A percentile compares a stretch with the other conserved stretches of the same genome.
phyloP scores from a whole-genome alignment of 208 protist species.

The Trypanosoma rangeli region DNA sequence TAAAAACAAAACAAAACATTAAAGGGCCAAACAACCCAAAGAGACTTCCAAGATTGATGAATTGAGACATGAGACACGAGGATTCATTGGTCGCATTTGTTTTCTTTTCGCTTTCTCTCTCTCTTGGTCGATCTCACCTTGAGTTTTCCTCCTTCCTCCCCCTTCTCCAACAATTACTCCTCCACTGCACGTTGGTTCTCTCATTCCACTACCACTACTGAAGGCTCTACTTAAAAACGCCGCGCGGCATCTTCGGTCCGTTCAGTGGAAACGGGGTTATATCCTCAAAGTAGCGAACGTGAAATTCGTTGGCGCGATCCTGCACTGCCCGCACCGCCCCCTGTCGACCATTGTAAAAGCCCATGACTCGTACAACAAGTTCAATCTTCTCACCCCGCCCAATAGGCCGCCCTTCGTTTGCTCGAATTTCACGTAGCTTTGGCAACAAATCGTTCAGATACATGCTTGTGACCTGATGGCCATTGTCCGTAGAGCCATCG shows the following conservation, averaged over 20 bases:
- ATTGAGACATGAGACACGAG: too few species aligned
- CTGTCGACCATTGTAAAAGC: slow-evolving; percentile 90
- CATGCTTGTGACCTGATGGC: slow-evolving; percentile 87
- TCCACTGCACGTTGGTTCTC: too few species aligned
- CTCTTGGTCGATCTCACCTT: too few species aligned
- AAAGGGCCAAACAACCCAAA: background rate
- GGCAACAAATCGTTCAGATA: slow-evolving; percentile 86
- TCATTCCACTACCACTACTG: background rate
- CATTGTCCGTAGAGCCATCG: slow-evolving; percentile 83
- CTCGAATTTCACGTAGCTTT: slow-evolving; percentile 68
- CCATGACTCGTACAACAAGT: slow-evolving; percentile 89
- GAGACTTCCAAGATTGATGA: background rate
- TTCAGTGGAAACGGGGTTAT: slow-evolving; percentile 91
- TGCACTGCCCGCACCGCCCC: slow-evolving; percentile 85
- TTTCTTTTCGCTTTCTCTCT: too few species aligned
- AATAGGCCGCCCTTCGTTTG: slow-evolving; percentile 47
- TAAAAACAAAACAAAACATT: slow-evolving; percentile 2
- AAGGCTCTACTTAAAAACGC: slow-evolving; percentile 64
- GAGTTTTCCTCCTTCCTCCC: too few species aligned
- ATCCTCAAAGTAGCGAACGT: slow-evolving; percentile 86
- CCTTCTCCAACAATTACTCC: too few species aligned
- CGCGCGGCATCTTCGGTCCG: slow-evolving; percentile 86
- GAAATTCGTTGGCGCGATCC: slow-evolving; percentile 73
- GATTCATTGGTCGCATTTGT: too few species aligned
- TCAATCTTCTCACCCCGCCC: slow-evolving; percentile 77